Conservation (phyloP, 352 stramenopile species). For the Pythium periplocum region DNA sequence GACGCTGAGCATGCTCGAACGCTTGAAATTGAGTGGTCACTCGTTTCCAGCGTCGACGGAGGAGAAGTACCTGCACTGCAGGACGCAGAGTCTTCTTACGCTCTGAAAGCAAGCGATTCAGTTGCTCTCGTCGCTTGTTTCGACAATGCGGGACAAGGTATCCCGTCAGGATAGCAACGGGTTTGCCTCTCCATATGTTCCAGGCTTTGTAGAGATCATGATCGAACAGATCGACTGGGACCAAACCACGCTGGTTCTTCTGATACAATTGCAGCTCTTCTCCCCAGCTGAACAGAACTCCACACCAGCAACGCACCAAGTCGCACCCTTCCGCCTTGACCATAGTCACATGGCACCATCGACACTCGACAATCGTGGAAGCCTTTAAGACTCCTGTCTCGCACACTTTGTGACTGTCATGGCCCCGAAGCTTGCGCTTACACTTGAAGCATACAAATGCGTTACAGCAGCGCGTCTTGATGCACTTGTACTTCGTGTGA, state of each 20-base stretch:
- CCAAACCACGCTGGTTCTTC: constrained; percentile 15
- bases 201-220: constrained; percentile 13
- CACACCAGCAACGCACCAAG: constrained; percentile 16
- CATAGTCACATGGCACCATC: constrained; percentile 20
- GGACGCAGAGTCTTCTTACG: no score
- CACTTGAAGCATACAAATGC: constrained; percentile 19
- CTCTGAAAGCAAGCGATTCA: no score
- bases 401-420: constrained; percentile 4
- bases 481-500: constrained; percentile 19
- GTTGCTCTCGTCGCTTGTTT: no score
- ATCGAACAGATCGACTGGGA: constrained; percentile 34
- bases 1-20: background rate
- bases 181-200: background rate
- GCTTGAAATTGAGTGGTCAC: background rate
- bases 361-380: constrained; percentile 15
- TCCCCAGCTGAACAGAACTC: constrained; percentile 32
- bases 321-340: constrained; percentile 25
- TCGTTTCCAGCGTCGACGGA: background rate
- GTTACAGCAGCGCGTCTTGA: constrained; percentile 15
- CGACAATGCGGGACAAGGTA: no score
- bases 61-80: background rate
- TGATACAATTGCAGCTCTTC: constrained; percentile 15
- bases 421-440: constrained; percentile 9
- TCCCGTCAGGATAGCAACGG: background rate
- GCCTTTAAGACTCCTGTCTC: background rate